Evolutionary conservation across 2,329 filamentous ascomycete species (phyloP), one percentile per base, ranked within the genome.

Genomic region (Pyrenochaeta sp.): DNA sequence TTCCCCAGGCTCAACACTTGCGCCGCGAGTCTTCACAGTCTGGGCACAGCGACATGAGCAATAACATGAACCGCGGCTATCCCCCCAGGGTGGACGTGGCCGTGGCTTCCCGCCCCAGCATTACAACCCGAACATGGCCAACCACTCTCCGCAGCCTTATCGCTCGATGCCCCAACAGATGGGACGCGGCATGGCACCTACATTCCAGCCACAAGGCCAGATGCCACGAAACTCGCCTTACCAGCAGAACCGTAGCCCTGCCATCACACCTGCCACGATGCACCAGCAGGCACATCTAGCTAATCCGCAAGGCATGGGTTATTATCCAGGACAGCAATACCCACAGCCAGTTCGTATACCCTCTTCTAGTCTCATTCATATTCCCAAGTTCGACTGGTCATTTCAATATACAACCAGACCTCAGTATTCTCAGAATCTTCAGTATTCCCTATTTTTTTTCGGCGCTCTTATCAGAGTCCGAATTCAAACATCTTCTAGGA

Each of bases 11-110:
- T n/a, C 85, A 84, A 61, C 93, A 98, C 77, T 85, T 91, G 67
- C 90, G 94, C 69, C 89, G 92, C 66, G 90, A 94, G 74, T 97
- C 94, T 27, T 89, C 89, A 32, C 92, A 95, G 71, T 96, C 91
- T 18, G 84, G 87, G 60, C 90, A 94, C 75, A 87, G 86, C 73
- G 90, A 93, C 60, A 85, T 88, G 76, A 85, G 83, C 74, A 87
- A 84, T 84, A 79, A 77, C 67, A 77, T 81, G 73, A 66, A 71
- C 57, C 71, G 73, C 12, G 69, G 72, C 33, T 81, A 77, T 56
- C 66, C 71, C 73, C 76, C 11, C 74, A 73, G 51, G 79, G 76
- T 56, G 76, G 78, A 61, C 82, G 81, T 42, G 82, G 81, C 54
- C 83, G 86, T 60, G 83, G 83, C 61, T 56, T 69, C 57, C 60